Evolutionary conservation across 176 grass and related monocot species (phyloP), one percentile per base, ranked within the genome.

Genomic region (Aechmea fasciata): DNA sequence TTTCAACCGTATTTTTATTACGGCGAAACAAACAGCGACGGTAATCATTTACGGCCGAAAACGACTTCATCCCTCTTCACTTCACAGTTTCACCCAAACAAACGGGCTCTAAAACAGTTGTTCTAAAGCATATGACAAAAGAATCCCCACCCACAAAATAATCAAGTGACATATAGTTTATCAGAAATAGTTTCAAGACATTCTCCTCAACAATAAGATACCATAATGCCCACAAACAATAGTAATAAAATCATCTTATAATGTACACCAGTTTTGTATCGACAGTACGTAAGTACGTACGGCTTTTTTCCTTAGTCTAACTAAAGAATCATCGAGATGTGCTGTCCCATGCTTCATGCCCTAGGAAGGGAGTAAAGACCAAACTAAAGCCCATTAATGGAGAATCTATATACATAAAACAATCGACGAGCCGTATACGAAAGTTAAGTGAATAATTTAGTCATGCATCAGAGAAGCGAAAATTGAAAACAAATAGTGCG

Each of bases 401-500:
- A n/a, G n/a, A 61, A 61, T 41, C 33, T 41, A 41, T 41, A 41
- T 41, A 41, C 33, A 41, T 7, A 41, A 41, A 41, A 41, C 33
- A 41, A 41, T 41, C 4, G 33, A 41, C 33, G 33, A 41, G 33
- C 6, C 4, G 4, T 41, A 41, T 41, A 41, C 1, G 4, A 7
- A 41, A 41, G 33, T 41, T 41, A 41, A 41, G 62, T 18, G 41
- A 22, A 26, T 33, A 12, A 20, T 11, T 13, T 26, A 11, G 48
- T 65, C 22, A 28, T 55, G 15, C 66, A 69, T 17, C 11, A 67
- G 24, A 77, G 49, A 69, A 53, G 68, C 41, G 57, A 77, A 12
- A 77, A 57, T 49, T 26, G 68, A 77, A 41, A 53, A 19, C 47
- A 51, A 47, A 52, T 52, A 67, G 29, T 70, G 71, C 69, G 52